Conservation (phyloP, 2,329 filamentous ascomycete genomes). For the Fusarium transvaalense region DNA sequence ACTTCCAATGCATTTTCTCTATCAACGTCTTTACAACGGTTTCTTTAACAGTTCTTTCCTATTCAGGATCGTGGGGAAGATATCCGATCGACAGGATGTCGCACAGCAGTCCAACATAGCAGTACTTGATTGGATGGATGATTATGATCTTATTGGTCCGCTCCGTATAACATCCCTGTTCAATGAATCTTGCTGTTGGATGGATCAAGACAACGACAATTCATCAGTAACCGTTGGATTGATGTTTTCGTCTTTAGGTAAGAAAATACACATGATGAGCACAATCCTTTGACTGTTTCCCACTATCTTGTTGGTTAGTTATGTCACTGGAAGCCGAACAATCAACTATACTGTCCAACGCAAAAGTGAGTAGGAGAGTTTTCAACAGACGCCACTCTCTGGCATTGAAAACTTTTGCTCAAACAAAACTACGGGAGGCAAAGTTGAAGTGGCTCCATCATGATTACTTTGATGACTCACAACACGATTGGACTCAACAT, state of each 20-base stretch:
- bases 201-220: background rate
- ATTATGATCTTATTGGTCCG: background rate
- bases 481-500: background rate
- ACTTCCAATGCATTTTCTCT: background rate
- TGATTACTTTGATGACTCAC: conserved; percentile 29
- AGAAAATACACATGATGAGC: background rate
- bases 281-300: background rate
- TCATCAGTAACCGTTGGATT: background rate
- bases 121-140: background rate
- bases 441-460: conserved; percentile 18
- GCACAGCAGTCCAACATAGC: background rate
- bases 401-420: background rate
- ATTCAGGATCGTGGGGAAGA: background rate
- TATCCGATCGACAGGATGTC: background rate
- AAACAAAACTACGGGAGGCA: background rate
- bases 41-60: background rate
- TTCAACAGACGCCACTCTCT: background rate
- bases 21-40: background rate
- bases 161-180: background rate
- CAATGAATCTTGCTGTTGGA: background rate
- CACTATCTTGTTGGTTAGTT: no score
- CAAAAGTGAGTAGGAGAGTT: background rate
- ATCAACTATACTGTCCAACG: background rate
- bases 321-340: background rate
- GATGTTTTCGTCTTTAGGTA: background rate